These are phyloP conservation scores for Malassezia sp. DNA, from an alignment of 1,284 basidiomycete genomes.

Conservation along the genomic window DNA sequence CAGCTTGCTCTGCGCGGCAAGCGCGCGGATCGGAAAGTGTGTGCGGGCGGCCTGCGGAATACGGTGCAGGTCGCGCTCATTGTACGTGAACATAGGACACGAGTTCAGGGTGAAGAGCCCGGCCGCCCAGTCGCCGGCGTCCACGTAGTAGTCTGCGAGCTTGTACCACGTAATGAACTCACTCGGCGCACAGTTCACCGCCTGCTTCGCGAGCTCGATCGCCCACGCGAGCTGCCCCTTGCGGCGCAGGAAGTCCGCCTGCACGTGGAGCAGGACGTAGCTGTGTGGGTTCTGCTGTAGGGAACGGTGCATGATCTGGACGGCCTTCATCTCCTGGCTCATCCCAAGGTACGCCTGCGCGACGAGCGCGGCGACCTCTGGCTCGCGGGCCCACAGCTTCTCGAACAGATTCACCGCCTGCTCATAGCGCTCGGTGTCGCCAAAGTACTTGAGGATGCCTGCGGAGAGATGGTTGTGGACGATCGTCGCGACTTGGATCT, in stretches of 20 bases:
- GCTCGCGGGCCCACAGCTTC: constrained; percentile 70
- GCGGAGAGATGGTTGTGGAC: constrained; percentile 92
- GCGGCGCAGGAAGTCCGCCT: constrained; percentile 79
- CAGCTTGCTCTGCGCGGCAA: constrained; percentile 63
- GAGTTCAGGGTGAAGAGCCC: constrained; percentile 91
- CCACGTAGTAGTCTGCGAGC: constrained; percentile 85
- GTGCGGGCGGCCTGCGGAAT: constrained; percentile 69
- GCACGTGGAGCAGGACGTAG: constrained; percentile 83
- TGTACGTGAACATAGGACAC: constrained; percentile 99
- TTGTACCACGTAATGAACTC: constrained; percentile 99
- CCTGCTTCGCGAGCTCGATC: constrained; percentile 74
- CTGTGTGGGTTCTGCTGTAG: constrained; percentile 76
- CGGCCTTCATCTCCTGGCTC: constrained; percentile 94
- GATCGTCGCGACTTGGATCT: constrained; percentile 95
- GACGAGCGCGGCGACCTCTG: constrained; percentile 77
- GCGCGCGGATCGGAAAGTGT: constrained; percentile 73
- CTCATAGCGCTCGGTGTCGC: constrained; percentile 72
- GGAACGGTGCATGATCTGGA: constrained; percentile 78
- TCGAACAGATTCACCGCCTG: constrained; percentile 90
- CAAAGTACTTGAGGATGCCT: constrained; percentile 92
- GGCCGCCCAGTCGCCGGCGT: constrained; percentile 69
- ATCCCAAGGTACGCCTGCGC: constrained; percentile 89
- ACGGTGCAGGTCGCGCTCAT: constrained; percentile 85
- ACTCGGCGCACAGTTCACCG: constrained; percentile 91
- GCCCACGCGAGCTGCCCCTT: constrained; percentile 71